These are phyloP conservation scores for Trametes cinnabarina DNA, from an alignment of 768 basidiomycete species.

Conservation along the genomic window DNA sequence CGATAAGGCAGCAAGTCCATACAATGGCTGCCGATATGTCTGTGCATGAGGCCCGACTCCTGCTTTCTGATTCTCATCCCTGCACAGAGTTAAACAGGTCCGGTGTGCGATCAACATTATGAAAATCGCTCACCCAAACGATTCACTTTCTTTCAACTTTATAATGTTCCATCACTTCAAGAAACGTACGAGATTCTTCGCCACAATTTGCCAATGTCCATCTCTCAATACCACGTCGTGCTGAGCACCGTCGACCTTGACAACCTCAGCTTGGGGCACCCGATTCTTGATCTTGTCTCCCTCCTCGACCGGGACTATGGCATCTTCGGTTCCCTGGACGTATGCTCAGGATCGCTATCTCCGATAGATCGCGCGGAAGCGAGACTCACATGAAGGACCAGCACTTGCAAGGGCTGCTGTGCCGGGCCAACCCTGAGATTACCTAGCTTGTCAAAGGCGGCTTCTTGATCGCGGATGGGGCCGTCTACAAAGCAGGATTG, in stretches of 20 bases:
- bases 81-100: too few relatives aligned
- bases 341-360: neutral
- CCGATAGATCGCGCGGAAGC: neutral
- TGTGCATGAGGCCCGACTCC: too few relatives aligned
- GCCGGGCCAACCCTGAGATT: neutral
- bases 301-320: slow-evolving; percentile 53
- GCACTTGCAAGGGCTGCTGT: slow-evolving; percentile 10
- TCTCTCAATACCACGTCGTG: slow-evolving; percentile 41
- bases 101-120: too few relatives aligned
- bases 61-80: too few relatives aligned
- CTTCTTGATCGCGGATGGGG: slow-evolving; percentile 25
- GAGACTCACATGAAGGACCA: slow-evolving; percentile 19
- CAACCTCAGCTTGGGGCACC: slow-evolving; percentile 45
- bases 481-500: slow-evolving; percentile 47
- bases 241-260: slow-evolving; percentile 48
- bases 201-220: slow-evolving; percentile 20
- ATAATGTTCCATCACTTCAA: slow-evolving; percentile 11
- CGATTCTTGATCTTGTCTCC: slow-evolving; percentile 45
- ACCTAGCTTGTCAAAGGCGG: slow-evolving; percentile 24
- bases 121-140: too few relatives aligned
- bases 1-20: too few relatives aligned
- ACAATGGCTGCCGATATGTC: too few relatives aligned
- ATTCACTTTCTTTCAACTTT: too few relatives aligned
- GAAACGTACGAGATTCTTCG: slow-evolving; percentile 17
- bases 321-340: slow-evolving; percentile 62